A percentile compares a stretch with the other conserved stretches of the same genome.
Conservation (phyloP, 2,329 filamentous ascomycete genomes). For the Neophaeococcomyces aloes region DNA sequence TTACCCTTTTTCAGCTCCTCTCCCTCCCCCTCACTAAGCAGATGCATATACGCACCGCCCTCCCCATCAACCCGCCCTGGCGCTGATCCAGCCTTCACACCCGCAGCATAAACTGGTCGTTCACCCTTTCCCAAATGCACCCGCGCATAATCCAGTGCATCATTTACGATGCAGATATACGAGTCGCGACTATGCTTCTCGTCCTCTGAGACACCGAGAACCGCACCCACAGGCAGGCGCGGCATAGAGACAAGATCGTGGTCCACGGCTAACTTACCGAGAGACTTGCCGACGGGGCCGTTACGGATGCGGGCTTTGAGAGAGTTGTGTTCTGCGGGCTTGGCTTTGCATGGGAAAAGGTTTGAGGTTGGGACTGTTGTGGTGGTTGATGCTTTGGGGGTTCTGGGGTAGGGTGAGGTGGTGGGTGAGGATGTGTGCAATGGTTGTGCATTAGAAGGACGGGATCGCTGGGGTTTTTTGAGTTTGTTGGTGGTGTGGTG, state of each 20-base stretch:
- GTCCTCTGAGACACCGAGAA: constrained; percentile 2
- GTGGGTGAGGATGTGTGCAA: too few species aligned
- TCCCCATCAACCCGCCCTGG: background rate
- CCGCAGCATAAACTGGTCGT: background rate
- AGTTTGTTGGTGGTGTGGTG: too few species aligned
- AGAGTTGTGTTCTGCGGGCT: too few species aligned
- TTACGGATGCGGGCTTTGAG: background rate
- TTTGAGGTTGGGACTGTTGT: too few species aligned
- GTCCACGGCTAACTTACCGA: constrained; percentile 1
- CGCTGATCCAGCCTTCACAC: too few species aligned
- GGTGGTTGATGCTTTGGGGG: too few species aligned
- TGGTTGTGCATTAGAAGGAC: too few species aligned
- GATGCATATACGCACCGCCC: constrained; percentile 4
- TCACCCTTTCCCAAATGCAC: background rate
- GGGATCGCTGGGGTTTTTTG: too few species aligned
- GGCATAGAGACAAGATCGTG: constrained; percentile 4
- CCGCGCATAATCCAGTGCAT: background rate
- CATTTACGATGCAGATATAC: background rate
- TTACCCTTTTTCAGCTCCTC: too few species aligned
- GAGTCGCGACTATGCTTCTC: constrained; percentile 5
- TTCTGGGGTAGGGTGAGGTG: too few species aligned
- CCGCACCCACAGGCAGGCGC: background rate
- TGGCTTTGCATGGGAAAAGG: too few species aligned
- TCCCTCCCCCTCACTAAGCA: background rate
- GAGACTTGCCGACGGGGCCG: constrained; percentile 2